Percentiles rank a stretch among this genome's conserved stretches.
phyloP scores from a whole-genome alignment of 1,139 yeast species.

The Nadsonia commutata region DNA sequence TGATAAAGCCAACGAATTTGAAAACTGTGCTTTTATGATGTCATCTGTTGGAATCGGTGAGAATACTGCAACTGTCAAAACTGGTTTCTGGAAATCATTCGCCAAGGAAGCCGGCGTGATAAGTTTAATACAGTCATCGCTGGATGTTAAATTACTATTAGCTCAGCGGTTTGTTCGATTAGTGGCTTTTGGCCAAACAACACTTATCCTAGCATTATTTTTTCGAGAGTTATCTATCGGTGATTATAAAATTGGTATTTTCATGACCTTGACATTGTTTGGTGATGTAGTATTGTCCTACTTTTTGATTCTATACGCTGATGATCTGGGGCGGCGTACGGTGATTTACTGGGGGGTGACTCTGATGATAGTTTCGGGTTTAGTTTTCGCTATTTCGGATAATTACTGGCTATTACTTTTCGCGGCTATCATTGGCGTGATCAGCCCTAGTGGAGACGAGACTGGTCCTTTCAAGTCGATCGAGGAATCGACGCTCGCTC shows the following conservation, averaged over 20 bases:
- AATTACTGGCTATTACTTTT: constrained; percentile 40
- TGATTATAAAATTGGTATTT: constrained; percentile 52
- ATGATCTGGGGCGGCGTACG: constrained; percentile 51
- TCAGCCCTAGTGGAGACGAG: constrained; percentile 85
- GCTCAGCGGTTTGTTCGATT: constrained; percentile 45
- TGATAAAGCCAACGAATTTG: too few relatives aligned
- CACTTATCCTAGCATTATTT: constrained; percentile 64
- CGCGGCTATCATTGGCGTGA: constrained; percentile 56
- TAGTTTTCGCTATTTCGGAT: constrained; percentile 40
- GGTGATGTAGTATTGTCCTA: constrained; percentile 73
- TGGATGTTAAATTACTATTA: constrained; percentile 4
- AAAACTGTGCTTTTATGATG: too few relatives aligned
- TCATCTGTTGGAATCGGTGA: constrained; percentile 1
- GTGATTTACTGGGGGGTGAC: constrained; percentile 53
- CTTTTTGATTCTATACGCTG: constrained; percentile 65
- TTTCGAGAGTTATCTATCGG: constrained; percentile 40
- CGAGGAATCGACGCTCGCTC: constrained; percentile 79
- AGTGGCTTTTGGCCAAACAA: constrained; percentile 69
- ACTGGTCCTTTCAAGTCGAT: constrained; percentile 86
- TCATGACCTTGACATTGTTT: constrained; percentile 67
- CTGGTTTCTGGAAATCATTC: background rate
- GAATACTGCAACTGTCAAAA: background rate
- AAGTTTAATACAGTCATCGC: constrained; percentile 1
- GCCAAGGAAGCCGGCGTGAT: constrained; percentile 1
- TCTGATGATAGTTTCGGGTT: constrained; percentile 60